Evolutionary conservation across 495 filamentous ascomycete genomes (phyloP).

Genomic region (Hypomontagnella submonticulosa): DNA sequence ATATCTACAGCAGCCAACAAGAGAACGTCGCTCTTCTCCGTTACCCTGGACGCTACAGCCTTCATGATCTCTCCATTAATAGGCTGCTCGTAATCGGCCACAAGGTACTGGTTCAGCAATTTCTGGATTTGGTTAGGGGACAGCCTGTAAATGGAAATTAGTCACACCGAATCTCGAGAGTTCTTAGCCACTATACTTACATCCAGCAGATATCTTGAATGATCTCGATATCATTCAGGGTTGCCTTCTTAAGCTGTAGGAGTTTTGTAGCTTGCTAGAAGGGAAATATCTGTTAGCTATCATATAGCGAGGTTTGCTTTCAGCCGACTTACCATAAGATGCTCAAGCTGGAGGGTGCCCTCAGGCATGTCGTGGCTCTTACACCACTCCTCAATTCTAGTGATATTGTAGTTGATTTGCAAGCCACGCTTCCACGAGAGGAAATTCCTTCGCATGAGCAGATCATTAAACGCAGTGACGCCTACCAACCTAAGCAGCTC

Average conservation of each 20-base stretch:
- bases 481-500: constrained; percentile 94
- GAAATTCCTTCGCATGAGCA: constrained; percentile 98
- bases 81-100: constrained; percentile 98
- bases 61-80: constrained; percentile 99
- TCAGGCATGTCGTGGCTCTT: constrained; percentile 99
- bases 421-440: constrained; percentile 99
- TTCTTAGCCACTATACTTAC: constrained; percentile 62
- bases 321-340: constrained; percentile 82
- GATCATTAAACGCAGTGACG: constrained; percentile 98
- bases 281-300: constrained; percentile 44
- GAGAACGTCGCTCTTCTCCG: constrained; percentile 97
- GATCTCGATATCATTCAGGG: constrained; percentile 98
- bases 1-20: constrained; percentile 94
- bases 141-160: constrained; percentile 67
- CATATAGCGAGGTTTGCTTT: background rate
- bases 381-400: constrained; percentile 99
- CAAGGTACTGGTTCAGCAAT: constrained; percentile 96
- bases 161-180: constrained; percentile 2
- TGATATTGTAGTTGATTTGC: constrained; percentile 99
- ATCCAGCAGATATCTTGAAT: constrained; percentile 99
- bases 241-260: constrained; percentile 98
- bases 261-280: constrained; percentile 95
- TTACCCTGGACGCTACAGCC: constrained; percentile 95
- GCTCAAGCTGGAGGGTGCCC: constrained; percentile 95
- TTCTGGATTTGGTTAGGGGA: constrained; percentile 99